Evolutionary conservation across 257 asterid species (phyloP), one percentile per base, ranked within the genome.

Genomic region (Rubia yunnanensis): DNA sequence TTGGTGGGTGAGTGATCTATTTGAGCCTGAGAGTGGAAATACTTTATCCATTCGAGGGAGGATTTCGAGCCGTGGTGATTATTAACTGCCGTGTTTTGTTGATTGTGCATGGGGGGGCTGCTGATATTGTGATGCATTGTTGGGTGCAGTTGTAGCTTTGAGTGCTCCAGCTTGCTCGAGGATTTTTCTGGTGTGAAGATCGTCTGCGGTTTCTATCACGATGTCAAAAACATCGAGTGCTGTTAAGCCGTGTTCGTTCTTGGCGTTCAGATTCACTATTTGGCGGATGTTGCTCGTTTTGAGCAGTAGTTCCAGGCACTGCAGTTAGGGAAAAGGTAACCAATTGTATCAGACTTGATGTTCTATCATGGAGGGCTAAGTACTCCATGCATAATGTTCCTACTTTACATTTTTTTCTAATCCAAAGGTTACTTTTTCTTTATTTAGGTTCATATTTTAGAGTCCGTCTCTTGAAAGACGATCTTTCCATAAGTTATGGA

Each of bases 201-300:
- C 67, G 10, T 63, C 55, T 26, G 67, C 8, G 5, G 20, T 63
- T 63, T 63, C 67, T 36, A 63, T 63, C 55, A 79, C 82, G 27
- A 87, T 76, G 14, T 81, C 87, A 1, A 66, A 67, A 49, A 72
- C 75, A 55, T 78, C 85, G 20, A 73, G 27, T 5, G 79, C 67
- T 13, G 83, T 78, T 3, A 63, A 67, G 39, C 81, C 83, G 48
- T 52, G 64, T n/a, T 41, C 31, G 41, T 70, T 78, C 30, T 63
- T 11, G 18, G 79, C 48, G 55, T 75, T 81, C 26, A 72, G n/a
- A 20, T 75, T 68, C 60, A 81, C 8, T 1, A 7, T 55, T 10
- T 66, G 70, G 24, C 67, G 34, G 26, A 63, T 63, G 17, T 7
- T 48, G 14, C 15, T 39, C 10, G 28, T 15, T 32, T 2, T 26